phyloP scores from a whole-genome alignment of 2,329 filamentous ascomycete genomes.

The Didymella lethalis region DNA sequence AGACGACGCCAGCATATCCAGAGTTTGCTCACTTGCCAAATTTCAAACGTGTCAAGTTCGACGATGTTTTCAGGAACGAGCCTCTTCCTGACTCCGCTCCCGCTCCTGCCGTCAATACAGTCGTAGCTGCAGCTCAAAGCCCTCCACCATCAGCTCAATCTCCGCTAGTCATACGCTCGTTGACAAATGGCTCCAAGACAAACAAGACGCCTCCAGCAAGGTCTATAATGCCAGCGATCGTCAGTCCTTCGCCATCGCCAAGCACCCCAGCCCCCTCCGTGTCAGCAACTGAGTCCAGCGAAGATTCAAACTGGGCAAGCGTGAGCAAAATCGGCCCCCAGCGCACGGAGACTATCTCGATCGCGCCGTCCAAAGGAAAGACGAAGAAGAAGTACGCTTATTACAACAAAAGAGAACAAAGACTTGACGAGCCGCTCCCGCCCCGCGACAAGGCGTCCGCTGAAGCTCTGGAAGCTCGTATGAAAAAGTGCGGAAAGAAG shows the following conservation, averaged over 20 bases:
- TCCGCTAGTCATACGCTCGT: conserved; percentile 20
- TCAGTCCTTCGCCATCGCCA: conserved; percentile 31
- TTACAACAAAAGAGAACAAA: conserved; percentile 54
- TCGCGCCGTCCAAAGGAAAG: conserved; percentile 41
- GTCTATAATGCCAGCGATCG: conserved; percentile 22
- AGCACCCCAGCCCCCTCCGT: conserved; percentile 35
- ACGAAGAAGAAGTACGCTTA: conserved; percentile 50
- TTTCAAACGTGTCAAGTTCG: conserved; percentile 51
- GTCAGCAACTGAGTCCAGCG: conserved; percentile 24
- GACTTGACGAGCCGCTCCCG: conserved; percentile 52
- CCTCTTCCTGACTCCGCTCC: conserved; percentile 48
- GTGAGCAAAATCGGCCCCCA: conserved; percentile 49
- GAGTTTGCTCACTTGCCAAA: conserved; percentile 54
- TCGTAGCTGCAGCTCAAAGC: conserved; percentile 8
- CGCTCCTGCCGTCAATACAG: conserved; percentile 16
- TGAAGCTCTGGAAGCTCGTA: conserved; percentile 41
- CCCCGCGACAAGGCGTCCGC: conserved; percentile 36
- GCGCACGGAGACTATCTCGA: conserved; percentile 49
- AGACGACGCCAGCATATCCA: conserved; percentile 53
- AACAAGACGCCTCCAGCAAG: conserved; percentile 24
- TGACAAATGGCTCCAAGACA: conserved; percentile 24
- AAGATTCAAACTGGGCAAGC: conserved; percentile 46
- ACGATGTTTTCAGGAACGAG: conserved; percentile 53
- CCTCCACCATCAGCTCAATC: conserved; percentile 23
- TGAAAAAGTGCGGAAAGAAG: conserved; percentile 42